A percentile compares a stretch with the other conserved stretches of the same genome.
These are phyloP conservation scores for Verticillium klebahnii DNA, from an alignment of 2,329 filamentous ascomycete species.

Conservation along the genomic window DNA sequence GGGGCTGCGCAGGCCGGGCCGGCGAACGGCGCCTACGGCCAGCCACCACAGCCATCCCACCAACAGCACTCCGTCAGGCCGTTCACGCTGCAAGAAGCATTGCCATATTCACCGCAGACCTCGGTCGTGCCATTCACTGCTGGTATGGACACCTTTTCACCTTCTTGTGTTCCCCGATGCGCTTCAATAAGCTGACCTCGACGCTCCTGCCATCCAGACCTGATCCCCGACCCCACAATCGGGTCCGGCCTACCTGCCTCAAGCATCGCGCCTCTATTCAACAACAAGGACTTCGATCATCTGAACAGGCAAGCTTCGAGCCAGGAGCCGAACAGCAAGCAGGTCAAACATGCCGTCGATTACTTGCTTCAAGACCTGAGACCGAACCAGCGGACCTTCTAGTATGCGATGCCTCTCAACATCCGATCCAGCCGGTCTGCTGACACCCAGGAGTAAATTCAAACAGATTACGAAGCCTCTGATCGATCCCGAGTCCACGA, in stretches of 20 bases:
- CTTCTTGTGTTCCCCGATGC: not conserved
- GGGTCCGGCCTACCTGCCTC: slow-evolving; percentile 50
- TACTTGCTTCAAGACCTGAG: slow-evolving; percentile 72
- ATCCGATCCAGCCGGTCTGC: slow-evolving; percentile 4
- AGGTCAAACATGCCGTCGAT: slow-evolving; percentile 66
- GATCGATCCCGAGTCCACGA: slow-evolving; percentile 19
- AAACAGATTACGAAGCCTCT: slow-evolving; percentile 39
- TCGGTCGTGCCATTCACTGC: slow-evolving; percentile 75
- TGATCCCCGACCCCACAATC: slow-evolving; percentile 61
- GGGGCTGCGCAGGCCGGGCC: slow-evolving; percentile 10
- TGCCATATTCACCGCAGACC: slow-evolving; percentile 78
- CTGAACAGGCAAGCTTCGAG: slow-evolving; percentile 67
- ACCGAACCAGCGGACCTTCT: slow-evolving; percentile 65
- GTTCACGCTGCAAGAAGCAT: slow-evolving; percentile 66
- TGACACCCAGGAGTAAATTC: slow-evolving; percentile 48
- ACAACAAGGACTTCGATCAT: slow-evolving; percentile 53
- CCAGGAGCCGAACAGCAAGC: slow-evolving; percentile 54
- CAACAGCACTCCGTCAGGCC: slow-evolving; percentile 28
- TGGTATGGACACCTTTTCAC: slow-evolving; percentile 41
- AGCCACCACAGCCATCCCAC: slow-evolving; percentile 7
- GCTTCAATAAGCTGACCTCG: not conserved
- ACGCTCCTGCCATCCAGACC: slow-evolving; percentile 39
- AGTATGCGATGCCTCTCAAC: slow-evolving; percentile 39
- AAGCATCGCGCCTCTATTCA: slow-evolving; percentile 46
- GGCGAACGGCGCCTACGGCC: slow-evolving; percentile 9